These are phyloP conservation scores for Adiantum capillusveneris DNA, from an alignment of 75 land plant genomes.

Conservation along the genomic window DNA sequence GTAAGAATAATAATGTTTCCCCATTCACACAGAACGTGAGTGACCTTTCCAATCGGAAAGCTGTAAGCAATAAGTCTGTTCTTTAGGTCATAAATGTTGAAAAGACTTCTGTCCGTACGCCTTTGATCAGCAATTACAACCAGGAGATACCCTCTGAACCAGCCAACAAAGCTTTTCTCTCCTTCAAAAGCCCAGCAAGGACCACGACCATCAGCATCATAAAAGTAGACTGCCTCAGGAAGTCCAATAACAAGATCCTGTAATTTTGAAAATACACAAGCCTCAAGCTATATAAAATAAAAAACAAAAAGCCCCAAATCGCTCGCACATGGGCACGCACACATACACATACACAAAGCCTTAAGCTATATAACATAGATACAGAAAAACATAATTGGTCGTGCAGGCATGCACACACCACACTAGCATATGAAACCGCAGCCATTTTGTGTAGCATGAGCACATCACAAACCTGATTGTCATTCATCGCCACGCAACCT, in stretches of 20 bases:
- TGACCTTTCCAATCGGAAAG: conserved; percentile 58
- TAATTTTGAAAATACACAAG: too few relatives aligned
- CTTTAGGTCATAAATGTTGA: conserved; percentile 90
- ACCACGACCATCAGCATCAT: conserved; percentile 94
- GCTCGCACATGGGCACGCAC: too few relatives aligned
- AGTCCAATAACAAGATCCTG: conserved; percentile 95
- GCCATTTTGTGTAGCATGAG: too few relatives aligned
- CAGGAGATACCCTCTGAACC: conserved; percentile 94
- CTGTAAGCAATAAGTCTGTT: conserved; percentile 88
- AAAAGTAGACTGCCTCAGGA: conserved; percentile 90
- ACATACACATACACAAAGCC: too few relatives aligned
- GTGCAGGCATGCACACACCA: too few relatives aligned
- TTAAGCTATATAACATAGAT: neutral
- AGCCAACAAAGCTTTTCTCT: conserved; percentile 73
- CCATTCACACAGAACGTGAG: conserved; percentile 94
- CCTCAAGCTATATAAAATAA: neutral
- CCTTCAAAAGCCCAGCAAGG: conserved; percentile 99
- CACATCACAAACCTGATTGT: conserved; percentile 56
- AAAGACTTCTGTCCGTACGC: conserved; percentile 38
- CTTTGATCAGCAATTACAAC: conserved; percentile 71
- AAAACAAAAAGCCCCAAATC: too few relatives aligned
- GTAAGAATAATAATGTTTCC: conserved; percentile 75
- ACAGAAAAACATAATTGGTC: too few relatives aligned
- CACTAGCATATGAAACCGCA: too few relatives aligned
- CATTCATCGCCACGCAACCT: conserved; percentile 81